These are phyloP conservation scores for Tylopilus sp. DNA, from an alignment of 768 basidiomycete genomes.

Conservation along the genomic window DNA sequence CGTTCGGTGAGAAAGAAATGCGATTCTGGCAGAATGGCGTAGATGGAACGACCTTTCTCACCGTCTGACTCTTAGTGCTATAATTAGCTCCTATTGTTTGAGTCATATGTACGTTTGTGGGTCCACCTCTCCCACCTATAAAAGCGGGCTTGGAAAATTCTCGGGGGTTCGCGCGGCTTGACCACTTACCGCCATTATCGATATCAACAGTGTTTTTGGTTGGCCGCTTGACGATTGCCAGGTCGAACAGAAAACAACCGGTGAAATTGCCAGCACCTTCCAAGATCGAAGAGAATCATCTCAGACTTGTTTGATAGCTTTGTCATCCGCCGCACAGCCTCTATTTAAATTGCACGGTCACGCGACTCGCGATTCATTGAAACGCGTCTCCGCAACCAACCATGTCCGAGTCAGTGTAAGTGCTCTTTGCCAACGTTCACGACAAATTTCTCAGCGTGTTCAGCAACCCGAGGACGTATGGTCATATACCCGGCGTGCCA, in stretches of 20 bases:
- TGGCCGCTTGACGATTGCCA: not conserved
- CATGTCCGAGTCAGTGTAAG: slow-evolving; percentile 18
- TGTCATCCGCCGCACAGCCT: not conserved
- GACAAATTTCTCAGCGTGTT: not conserved
- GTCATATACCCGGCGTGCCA: slow-evolving; percentile 28
- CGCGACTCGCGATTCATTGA: not conserved
- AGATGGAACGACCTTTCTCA: too few species aligned
- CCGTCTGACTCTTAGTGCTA: too few species aligned
- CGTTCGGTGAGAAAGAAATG: slow-evolving; percentile 86
- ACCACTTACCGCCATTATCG: slow-evolving; percentile 8
- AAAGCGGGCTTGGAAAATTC: not conserved
- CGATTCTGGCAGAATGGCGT: too few species aligned
- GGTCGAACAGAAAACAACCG: not conserved
- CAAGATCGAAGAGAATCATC: too few species aligned
- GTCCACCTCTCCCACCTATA: slow-evolving; percentile 3
- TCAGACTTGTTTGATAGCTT: too few species aligned
- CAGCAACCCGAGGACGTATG: slow-evolving; percentile 20
- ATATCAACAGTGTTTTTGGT: not conserved
- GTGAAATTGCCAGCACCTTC: too few species aligned
- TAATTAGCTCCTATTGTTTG: slow-evolving; percentile 11
- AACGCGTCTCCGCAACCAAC: slow-evolving; percentile 10
- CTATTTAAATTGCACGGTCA: slow-evolving; percentile 5
- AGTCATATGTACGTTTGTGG: slow-evolving; percentile 17
- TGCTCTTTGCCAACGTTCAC: not conserved
- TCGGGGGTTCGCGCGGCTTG: not conserved